These are phyloP conservation scores for Vitis labrusca DNA, from an alignment of 164 flowering plant genomes.

Conservation along the genomic window DNA sequence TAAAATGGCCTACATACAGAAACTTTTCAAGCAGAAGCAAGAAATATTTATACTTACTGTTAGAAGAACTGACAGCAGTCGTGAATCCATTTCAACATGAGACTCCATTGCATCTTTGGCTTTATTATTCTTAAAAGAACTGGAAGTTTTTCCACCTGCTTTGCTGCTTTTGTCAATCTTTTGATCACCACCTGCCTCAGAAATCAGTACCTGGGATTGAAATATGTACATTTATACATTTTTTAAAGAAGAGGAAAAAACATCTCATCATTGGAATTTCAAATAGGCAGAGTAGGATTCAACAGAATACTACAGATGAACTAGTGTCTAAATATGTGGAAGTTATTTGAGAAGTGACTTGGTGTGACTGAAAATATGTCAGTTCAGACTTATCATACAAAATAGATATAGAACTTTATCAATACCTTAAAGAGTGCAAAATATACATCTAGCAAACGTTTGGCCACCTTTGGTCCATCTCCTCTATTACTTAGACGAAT, in stretches of 20 bases:
- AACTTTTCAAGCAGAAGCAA: background rate
- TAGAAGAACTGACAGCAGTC: slow-evolving; percentile 79
- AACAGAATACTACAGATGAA: background rate
- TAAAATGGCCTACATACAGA: background rate
- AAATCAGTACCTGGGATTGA: slow-evolving; percentile 64
- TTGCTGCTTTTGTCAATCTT: slow-evolving; percentile 33
- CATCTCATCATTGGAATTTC: background rate
- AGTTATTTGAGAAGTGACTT: background rate
- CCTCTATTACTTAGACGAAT: slow-evolving; percentile 71
- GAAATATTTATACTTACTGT: slow-evolving; percentile 49
- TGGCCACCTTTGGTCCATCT: slow-evolving; percentile 93
- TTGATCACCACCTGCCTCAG: slow-evolving; percentile 41
- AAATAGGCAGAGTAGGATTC: too few relatives aligned
- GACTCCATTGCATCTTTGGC: slow-evolving; percentile 41
- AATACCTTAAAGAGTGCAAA: slow-evolving; percentile 93
- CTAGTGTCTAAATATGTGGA: background rate
- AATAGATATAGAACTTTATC: background rate
- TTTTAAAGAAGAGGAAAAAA: background rate
- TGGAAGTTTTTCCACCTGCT: slow-evolving; percentile 21
- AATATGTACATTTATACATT: background rate
- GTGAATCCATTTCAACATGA: slow-evolving; percentile 83
- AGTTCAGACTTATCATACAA: background rate
- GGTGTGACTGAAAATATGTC: background rate
- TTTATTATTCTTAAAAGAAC: slow-evolving; percentile 26
- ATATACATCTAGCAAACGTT: slow-evolving; percentile 86